phyloP scores from a whole-genome alignment of 1,284 basidiomycete species.

The Ceratobasidium sp. region DNA sequence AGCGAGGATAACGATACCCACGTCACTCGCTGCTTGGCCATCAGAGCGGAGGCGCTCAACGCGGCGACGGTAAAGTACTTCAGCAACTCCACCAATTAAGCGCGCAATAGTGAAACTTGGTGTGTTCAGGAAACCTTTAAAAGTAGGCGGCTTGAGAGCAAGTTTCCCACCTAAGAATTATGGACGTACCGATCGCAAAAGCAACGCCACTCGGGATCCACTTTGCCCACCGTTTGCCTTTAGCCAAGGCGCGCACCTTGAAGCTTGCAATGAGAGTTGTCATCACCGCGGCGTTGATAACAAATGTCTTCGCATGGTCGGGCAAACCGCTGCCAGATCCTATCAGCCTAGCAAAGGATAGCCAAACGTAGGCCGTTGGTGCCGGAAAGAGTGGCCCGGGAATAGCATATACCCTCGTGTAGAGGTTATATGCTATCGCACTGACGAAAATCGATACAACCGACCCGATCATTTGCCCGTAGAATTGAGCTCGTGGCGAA shows the following conservation, averaged over 20 bases:
- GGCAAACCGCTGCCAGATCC: conserved; percentile 53
- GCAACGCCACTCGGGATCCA: conserved; percentile 92
- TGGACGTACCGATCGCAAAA: conserved; percentile 71
- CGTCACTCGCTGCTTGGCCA: conserved; percentile 58
- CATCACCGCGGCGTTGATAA: conserved; percentile 77
- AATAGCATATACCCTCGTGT: conserved; percentile 86
- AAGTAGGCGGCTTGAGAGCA: conserved; percentile 48
- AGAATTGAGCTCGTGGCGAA: conserved; percentile 88
- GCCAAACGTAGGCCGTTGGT: conserved; percentile 92
- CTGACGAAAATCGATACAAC: conserved; percentile 89
- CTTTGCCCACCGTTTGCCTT: conserved; percentile 63
- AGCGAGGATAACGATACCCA: conserved; percentile 86
- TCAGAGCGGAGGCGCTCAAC: conserved; percentile 55
- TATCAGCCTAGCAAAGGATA: conserved; percentile 89
- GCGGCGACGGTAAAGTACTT: conserved; percentile 71
- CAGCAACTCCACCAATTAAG: conserved; percentile 86
- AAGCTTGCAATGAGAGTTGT: conserved; percentile 74
- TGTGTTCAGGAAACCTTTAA: conserved; percentile 84
- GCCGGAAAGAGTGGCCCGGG: conserved; percentile 93
- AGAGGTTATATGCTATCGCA: conserved; percentile 86
- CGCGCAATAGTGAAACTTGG: conserved; percentile 94
- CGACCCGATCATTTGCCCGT: conserved; percentile 88
- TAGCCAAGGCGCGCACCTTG: conserved; percentile 67
- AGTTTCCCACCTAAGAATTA: conserved; percentile 42
- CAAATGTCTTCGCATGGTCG: conserved; percentile 58